phyloP scores from a whole-genome alignment of 345 rosid genomes.

The Cardiospermum halicacabum region DNA sequence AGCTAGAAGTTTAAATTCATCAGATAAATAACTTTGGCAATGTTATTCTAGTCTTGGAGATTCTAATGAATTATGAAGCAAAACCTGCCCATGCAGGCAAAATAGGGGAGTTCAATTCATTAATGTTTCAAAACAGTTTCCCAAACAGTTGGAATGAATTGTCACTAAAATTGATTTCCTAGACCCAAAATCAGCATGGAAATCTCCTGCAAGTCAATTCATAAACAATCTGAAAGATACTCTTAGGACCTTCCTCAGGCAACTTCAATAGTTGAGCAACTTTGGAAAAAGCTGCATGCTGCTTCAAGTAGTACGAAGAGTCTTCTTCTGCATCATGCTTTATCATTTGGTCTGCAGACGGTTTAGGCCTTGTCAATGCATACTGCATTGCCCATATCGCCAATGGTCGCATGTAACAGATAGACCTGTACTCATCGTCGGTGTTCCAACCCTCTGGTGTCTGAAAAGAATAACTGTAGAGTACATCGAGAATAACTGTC shows the following conservation, averaged over 20 bases:
- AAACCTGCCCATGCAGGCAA: no score
- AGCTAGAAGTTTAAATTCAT: no score
- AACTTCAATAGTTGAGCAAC: conserved; percentile 50
- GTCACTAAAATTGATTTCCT: neutral
- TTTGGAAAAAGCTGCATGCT: conserved; percentile 56
- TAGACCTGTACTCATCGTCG: conserved; percentile 44
- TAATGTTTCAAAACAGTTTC: neutral
- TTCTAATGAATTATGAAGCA: no score
- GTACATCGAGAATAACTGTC: conserved; percentile 3
- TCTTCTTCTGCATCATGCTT: conserved; percentile 26
- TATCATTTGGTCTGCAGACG: conserved; percentile 21
- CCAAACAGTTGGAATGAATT: neutral
- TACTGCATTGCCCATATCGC: conserved; percentile 86
- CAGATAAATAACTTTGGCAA: no score
- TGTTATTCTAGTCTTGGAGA: no score
- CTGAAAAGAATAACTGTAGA: conserved; percentile 60
- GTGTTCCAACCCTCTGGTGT: conserved; percentile 71
- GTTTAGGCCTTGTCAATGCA: conserved; percentile 54
- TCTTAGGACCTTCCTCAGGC: conserved; percentile 32
- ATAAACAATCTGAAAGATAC: conserved; percentile 40
- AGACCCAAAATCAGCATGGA: conserved; percentile 13
- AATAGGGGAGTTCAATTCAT: neutral
- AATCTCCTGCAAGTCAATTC: conserved; percentile 40
- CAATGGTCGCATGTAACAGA: conserved; percentile 77
- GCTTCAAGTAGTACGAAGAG: conserved; percentile 27